Percentiles rank a stretch among this genome's conserved stretches.
Evolutionary conservation across 257 asterid genomes (phyloP).

Genomic region (Voacanga thouarsii): DNA sequence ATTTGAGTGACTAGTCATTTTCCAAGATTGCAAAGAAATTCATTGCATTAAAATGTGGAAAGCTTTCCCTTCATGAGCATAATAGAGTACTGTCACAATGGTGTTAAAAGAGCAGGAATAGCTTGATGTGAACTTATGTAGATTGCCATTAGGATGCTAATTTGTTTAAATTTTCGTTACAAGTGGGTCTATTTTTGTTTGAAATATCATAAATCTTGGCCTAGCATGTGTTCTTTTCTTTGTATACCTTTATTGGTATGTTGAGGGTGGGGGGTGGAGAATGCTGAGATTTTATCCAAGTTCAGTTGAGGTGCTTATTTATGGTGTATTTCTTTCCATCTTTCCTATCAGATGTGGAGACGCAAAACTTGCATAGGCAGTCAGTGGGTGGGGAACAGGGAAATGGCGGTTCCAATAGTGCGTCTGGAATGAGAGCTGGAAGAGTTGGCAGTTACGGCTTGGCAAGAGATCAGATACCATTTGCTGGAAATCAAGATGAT

Average conservation of each 20-base stretch:
- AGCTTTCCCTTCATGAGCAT: neutral
- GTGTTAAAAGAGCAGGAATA: neutral
- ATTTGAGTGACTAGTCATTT: neutral
- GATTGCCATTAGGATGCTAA: neutral
- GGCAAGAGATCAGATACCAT: constrained; percentile 28
- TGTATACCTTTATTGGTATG: neutral
- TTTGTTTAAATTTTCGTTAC: neutral
- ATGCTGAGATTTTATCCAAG: neutral
- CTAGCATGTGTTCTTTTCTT: neutral
- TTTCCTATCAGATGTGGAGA: constrained; percentile 41
- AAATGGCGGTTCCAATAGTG: constrained; percentile 9
- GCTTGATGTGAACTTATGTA: neutral
- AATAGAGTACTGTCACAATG: neutral
- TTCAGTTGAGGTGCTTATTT: neutral
- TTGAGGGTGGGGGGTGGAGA: neutral
- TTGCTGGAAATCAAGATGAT: constrained; percentile 29
- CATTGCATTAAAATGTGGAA: neutral
- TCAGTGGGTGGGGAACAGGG: constrained; percentile 15
- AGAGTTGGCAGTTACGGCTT: constrained; percentile 30
- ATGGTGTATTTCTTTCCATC: neutral
- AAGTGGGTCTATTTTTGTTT: neutral
- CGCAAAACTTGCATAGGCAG: constrained; percentile 22
- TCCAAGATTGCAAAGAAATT: neutral
- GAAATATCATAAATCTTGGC: neutral
- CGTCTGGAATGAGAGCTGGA: constrained; percentile 22